Evolutionary conservation across 176 grass and related monocot genomes (phyloP), one percentile per base, ranked within the genome.

Genomic region (Chrysopogon serrulatus): DNA sequence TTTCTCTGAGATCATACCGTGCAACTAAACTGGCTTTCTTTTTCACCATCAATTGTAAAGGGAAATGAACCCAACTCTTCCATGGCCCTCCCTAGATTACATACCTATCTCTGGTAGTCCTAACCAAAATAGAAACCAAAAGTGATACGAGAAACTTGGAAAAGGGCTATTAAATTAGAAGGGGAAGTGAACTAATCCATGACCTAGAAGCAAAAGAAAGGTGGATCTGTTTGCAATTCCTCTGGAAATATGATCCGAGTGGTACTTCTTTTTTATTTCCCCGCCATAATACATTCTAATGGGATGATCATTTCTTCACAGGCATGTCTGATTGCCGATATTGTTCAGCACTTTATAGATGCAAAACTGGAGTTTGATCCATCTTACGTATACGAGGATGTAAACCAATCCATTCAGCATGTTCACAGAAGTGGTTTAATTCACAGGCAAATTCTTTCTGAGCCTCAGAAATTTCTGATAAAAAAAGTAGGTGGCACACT

Each of bases 271-370:
- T 57, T 53, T 57, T 24, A 57, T 57, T n/a, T 24, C 23, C 23
- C 9, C 1, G 0, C 21, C 54, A 6, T 26, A 65, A 57, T 30
- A 78, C n/a, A 86, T 47, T 85, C 79, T 93, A 79, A 88, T 79
- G 39, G 73, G 21, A 74, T 80, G 6, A 62, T 83, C 73, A 17
- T 90, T 80, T 87, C 76, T 49, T 89, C 68, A 68, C 82, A 99
- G 96, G 96, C 90, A 75, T 96, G 96, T 84, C 89, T 99, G 80
- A 83, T 99, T 87, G 96, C 96, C 37, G 96, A 99, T 87, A 99
- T 88, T 32, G 88, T 99, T 81, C 96, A 96, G 71, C 90, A 99
- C 77, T 99, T 99, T 68, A 82, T 94, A 67, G 93, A 96, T 85
- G 91, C 93, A 71, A 96, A 96, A 84, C 81, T 99, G 27, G 93